Base-by-base conservation (phyloP, 768 basidiomycete species). In the Cyclocybe cylindracea region DNA sequence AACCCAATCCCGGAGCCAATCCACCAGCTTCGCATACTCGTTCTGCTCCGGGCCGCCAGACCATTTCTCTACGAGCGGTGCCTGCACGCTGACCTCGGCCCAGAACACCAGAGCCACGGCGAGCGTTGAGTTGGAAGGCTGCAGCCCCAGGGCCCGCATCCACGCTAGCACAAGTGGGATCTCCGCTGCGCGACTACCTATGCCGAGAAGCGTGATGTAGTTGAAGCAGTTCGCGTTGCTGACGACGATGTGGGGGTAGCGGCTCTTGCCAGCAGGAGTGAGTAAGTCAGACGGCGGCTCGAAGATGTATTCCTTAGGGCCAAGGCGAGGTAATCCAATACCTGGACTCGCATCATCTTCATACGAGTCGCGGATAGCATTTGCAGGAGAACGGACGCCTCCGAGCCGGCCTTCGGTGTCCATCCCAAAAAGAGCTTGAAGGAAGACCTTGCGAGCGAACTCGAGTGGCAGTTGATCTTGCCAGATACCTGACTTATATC, bases 141-240 rank as follows among this genome's bases (percentile, higher is more conserved):
- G 36, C 9, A 92, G 68, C 0, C 66, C 66, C 36, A 91, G 58
- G 11, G 71, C 73, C 6, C 78, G 77, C 89, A 91, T 91, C 89
- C 92, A 92, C 14, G 80, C 82, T 1, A 94, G 65, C 10, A 74
- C 73, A 10, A 79, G 73, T 0, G 90, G 85, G 29, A 94, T 85
- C 65, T 91, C 87, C 0, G 68, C 61, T 7, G 79, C 73, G 2
- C 73, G 55, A 6, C 48, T 54, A n/a, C 46, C 44, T 1, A 78
- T 63, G 1, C 83, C 86, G 6, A 91, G 74, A 3, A 91, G 70
- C 45, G 76, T 60, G n/a, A 91, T 73, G 52, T 87, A 86, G 10
- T 81, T 63, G 19, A 76, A 72, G 54, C 82, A 91, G 13, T 78
- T 75, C 31, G 61, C 61, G 57, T 80, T 79, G 47, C 73, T 78